Conservation (phyloP, 2,329 filamentous ascomycete species). For the Chaetomium sp. region DNA sequence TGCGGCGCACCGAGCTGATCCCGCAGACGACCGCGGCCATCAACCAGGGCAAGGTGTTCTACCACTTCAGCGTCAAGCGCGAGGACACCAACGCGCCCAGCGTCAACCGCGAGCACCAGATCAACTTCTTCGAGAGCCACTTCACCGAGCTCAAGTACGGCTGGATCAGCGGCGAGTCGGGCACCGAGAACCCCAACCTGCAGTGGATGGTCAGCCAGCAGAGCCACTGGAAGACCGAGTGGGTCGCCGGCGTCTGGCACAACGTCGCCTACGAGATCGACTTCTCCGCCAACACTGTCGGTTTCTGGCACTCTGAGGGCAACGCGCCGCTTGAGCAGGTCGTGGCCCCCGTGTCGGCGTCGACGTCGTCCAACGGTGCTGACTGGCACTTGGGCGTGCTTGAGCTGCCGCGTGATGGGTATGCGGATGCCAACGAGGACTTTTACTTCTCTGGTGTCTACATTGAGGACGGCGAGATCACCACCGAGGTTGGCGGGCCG, state of each 20-base stretch:
- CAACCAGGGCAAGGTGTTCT: slow-evolving; percentile 58
- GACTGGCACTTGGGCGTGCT: slow-evolving; percentile 70
- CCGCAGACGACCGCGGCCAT: slow-evolving; percentile 62
- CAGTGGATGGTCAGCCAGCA: slow-evolving; percentile 59
- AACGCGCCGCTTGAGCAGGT: slow-evolving; percentile 49
- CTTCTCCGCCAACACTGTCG: slow-evolving; percentile 55
- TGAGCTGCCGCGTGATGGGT: slow-evolving; percentile 53
- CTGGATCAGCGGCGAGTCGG: slow-evolving; percentile 45
- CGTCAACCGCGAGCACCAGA: slow-evolving; percentile 60
- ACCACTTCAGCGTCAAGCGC: slow-evolving; percentile 64
- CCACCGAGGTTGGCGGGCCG: slow-evolving; percentile 25
- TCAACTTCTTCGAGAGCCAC: slow-evolving; percentile 58
- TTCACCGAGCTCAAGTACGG: slow-evolving; percentile 71
- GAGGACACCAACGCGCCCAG: slow-evolving; percentile 53
- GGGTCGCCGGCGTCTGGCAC: slow-evolving; percentile 61
- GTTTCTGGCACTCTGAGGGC: slow-evolving; percentile 65
- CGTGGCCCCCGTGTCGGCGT: slow-evolving; percentile 53
- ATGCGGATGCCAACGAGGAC: slow-evolving; percentile 52
- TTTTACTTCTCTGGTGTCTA: slow-evolving; percentile 69
- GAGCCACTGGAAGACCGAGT: slow-evolving; percentile 56
- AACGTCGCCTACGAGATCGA: slow-evolving; percentile 72
- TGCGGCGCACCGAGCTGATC: slow-evolving; percentile 69
- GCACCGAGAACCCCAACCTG: slow-evolving; percentile 44
- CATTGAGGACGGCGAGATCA: slow-evolving; percentile 50
- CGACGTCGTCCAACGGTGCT: slow-evolving; percentile 58